Evolutionary conservation across 495 filamentous ascomycete genomes (phyloP), one percentile per base, ranked within the genome.

Genomic region (Penicillium herquei): DNA sequence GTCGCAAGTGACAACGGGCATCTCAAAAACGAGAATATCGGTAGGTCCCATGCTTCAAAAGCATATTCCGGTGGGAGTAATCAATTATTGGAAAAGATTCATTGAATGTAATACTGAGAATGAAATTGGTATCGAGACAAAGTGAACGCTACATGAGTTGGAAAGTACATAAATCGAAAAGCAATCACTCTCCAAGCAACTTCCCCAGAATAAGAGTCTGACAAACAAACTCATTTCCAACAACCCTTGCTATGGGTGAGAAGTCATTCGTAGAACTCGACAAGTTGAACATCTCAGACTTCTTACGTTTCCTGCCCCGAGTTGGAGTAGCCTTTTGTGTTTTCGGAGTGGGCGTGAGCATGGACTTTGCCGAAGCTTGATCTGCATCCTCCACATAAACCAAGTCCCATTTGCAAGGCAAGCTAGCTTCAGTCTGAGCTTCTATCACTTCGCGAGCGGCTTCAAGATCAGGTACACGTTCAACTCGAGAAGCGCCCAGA

Each of bases 121-220:
- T 57, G 54, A 62, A 44, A 65, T 53, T 68, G 63, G 62, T 68
- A 68, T 67, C 11, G 39, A 43, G 2, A 51, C 43, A 37, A 47
- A 51, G 7, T 30, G 48, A 41, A 26, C 21, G 21, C 21, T 26
- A 26, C 21, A 26, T 21, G 33, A 52, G 30, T 14, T 17, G 60
- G 16, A 35, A 12, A 54, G 11, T 35, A 35, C 33, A 37, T 37
- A 37, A 2, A 37, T 37, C 1, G 54, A 58, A 6, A 17, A 39
- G 37, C 26, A 9, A 68, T 66, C 69, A 80, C 40, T 85, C 81
- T 49, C 91, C 87, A 59, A 89, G 78, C 57, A 96, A 62, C 52
- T 82, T 82, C 6, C 92, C 94, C 50, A 96, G 63, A 57, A 98
- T 97, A 56, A 98, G 72, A 68, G 92, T 97, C 76, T 98, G 95